These are phyloP conservation scores for Wickerhamomyces bisporus DNA, from an alignment of 805 yeast genomes.

Conservation along the genomic window DNA sequence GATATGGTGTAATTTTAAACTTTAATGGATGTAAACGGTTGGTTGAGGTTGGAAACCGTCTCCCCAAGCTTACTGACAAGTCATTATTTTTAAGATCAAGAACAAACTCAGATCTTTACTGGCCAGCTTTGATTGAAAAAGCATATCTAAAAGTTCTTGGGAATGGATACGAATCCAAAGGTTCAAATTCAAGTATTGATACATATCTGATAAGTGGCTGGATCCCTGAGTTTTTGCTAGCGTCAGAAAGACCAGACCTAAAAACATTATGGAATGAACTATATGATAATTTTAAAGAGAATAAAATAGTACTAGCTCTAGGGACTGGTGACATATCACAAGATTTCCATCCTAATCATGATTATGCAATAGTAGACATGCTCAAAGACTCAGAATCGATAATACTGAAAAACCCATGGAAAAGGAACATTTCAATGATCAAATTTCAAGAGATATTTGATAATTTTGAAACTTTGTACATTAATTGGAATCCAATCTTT, in stretches of 20 bases:
- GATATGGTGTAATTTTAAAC: constrained; percentile 36
- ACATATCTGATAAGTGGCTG: constrained; percentile 63
- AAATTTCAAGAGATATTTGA: constrained; percentile 27
- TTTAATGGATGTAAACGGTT: constrained; percentile 51
- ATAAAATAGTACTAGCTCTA: constrained; percentile 47
- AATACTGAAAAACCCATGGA: constrained; percentile 45
- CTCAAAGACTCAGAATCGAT: constrained; percentile 17
- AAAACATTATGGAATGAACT: constrained; percentile 31
- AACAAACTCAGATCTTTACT: constrained; percentile 22
- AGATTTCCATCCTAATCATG: constrained; percentile 55
- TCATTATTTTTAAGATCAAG: constrained; percentile 15
- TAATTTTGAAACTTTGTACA: constrained; percentile 47
- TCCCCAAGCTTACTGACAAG: constrained; percentile 33
- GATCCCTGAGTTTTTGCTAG: constrained; percentile 55
- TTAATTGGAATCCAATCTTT: constrained; percentile 56
- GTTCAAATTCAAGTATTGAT: constrained; percentile 75
- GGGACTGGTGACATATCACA: constrained; percentile 57
- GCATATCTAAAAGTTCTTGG: constrained; percentile 58
- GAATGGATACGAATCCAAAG: constrained; percentile 53
- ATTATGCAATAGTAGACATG: constrained; percentile 55
- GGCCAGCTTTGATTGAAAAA: constrained; percentile 78
- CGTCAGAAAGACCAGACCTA: constrained; percentile 29
- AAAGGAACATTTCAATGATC: constrained; percentile 6
- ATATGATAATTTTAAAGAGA: constrained; percentile 24
- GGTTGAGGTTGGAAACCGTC: constrained; percentile 40